A percentile compares a stretch with the other conserved stretches of the same genome.
Conservation (phyloP, 2,329 filamentous ascomycete species). For the Westerdykella ornata region DNA sequence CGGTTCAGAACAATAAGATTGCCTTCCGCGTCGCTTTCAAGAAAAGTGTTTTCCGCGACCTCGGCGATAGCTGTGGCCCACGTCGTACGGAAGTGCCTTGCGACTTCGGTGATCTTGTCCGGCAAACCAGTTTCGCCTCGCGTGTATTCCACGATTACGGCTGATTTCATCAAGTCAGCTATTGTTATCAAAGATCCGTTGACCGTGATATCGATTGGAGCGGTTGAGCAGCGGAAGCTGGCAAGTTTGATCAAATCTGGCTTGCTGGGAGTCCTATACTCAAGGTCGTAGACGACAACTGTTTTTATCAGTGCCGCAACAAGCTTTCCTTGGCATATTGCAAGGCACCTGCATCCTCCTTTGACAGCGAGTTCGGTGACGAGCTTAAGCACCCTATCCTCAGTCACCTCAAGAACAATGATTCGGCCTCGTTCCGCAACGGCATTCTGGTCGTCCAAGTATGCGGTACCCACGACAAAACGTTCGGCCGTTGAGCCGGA, state of each 20-base stretch:
- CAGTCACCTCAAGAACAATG: conserved; percentile 74
- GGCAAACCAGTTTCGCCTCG: conserved; percentile 51
- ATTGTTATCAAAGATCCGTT: conserved; percentile 71
- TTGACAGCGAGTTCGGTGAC: conserved; percentile 64
- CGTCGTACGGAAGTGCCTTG: conserved; percentile 70
- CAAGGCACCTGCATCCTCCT: conserved; percentile 74
- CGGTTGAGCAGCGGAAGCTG: conserved; percentile 73
- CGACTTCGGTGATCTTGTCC: conserved; percentile 63
- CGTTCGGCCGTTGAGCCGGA: conserved; percentile 58
- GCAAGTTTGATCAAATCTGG: conserved; percentile 61
- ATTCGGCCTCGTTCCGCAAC: conserved; percentile 63
- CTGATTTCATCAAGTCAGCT: conserved; percentile 88
- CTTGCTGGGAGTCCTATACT: conserved; percentile 49
- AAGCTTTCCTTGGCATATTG: conserved; percentile 64
- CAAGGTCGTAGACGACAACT: conserved; percentile 53
- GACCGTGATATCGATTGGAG: conserved; percentile 73
- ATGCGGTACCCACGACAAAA: conserved; percentile 88
- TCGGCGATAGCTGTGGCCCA: conserved; percentile 77
- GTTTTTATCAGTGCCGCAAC: conserved; percentile 88
- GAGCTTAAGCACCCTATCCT: conserved; percentile 64
- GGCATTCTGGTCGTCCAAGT: conserved; percentile 55
- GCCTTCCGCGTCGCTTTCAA: conserved; percentile 79
- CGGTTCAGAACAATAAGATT: conserved; percentile 76
- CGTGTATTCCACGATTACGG: conserved; percentile 68
- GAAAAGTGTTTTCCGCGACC: conserved; percentile 65